Percentiles rank a stretch among this genome's conserved stretches.
phyloP scores from a whole-genome alignment of 2,329 filamentous ascomycete species.

The Westerdykella aurantiaca region DNA sequence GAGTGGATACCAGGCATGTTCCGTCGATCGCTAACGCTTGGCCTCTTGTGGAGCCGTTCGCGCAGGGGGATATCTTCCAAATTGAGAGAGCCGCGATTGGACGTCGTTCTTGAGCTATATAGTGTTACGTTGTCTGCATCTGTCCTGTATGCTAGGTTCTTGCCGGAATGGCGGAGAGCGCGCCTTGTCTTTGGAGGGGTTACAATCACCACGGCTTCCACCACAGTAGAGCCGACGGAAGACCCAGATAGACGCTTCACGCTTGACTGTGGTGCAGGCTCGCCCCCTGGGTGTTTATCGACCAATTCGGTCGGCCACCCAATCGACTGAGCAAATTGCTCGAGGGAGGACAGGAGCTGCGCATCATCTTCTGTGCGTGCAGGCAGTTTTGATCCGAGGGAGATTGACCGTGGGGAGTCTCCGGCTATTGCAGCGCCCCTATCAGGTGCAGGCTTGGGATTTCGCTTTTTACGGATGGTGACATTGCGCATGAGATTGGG shows the following conservation, averaged over 20 bases:
- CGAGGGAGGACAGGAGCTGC: slow-evolving; percentile 36
- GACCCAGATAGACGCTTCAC: slow-evolving; percentile 45
- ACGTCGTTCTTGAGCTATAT: slow-evolving; percentile 41
- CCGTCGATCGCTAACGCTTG: slow-evolving; percentile 43
- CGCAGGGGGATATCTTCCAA: slow-evolving; percentile 43
- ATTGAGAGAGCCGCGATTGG: slow-evolving; percentile 42
- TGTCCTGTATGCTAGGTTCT: slow-evolving; percentile 47
- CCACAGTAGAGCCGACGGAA: slow-evolving; percentile 51
- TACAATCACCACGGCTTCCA: slow-evolving; percentile 51
- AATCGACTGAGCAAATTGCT: slow-evolving; percentile 46
- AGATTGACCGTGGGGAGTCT: slow-evolving; percentile 12
- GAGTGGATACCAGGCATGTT: too few relatives aligned
- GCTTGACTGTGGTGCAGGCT: slow-evolving; percentile 1
- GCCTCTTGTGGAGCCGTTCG: slow-evolving; percentile 47
- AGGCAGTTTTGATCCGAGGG: too few relatives aligned
- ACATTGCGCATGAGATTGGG: slow-evolving; percentile 40
- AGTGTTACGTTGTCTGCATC: slow-evolving; percentile 29
- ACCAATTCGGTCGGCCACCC: slow-evolving; percentile 43
- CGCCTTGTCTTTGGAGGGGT: slow-evolving; percentile 39
- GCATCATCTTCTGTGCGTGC: slow-evolving; percentile 13
- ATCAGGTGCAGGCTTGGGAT: slow-evolving; percentile 16
- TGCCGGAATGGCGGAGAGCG: slow-evolving; percentile 50
- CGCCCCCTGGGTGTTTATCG: slow-evolving; percentile 6
- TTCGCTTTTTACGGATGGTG: slow-evolving; percentile 35
- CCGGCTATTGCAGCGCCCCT: slow-evolving; percentile 12